A percentile compares a stretch with the other conserved stretches of the same genome.
phyloP scores from a whole-genome alignment of 2,329 filamentous ascomycete genomes.

The Acrocalymma vagum region DNA sequence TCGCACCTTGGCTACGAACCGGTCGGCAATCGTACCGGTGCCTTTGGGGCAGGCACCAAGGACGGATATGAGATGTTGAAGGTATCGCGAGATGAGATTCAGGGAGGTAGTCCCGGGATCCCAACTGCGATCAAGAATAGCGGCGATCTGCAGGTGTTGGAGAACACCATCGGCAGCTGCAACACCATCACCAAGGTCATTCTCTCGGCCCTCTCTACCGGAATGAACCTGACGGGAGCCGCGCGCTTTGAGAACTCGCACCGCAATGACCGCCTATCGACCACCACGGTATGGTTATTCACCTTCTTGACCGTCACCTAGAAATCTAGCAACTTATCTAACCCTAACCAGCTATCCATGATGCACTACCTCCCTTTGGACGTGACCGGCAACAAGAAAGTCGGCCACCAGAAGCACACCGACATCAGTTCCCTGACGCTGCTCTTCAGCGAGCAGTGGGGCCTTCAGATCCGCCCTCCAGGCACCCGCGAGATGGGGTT shows the following conservation, averaged over 20 bases:
- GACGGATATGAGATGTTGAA: constrained; percentile 46
- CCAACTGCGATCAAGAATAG: constrained; percentile 37
- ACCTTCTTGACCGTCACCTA: not conserved
- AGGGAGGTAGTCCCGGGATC: constrained; percentile 32
- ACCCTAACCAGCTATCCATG: constrained; percentile 30
- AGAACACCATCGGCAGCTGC: constrained; percentile 37
- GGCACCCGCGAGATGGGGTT: constrained; percentile 50
- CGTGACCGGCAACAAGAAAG: constrained; percentile 25
- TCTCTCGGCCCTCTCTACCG: constrained; percentile 55
- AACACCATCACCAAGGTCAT: constrained; percentile 50
- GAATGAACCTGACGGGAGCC: constrained; percentile 31
- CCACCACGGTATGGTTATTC: constrained; percentile 31
- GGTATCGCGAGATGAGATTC: constrained; percentile 43
- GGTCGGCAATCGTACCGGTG: constrained; percentile 37
- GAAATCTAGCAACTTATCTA: not conserved
- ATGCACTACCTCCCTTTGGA: constrained; percentile 43
- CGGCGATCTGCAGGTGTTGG: constrained; percentile 30
- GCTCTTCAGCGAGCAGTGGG: constrained; percentile 64
- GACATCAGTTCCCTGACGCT: constrained; percentile 41
- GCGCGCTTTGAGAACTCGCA: constrained; percentile 40
- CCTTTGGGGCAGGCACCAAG: constrained; percentile 33
- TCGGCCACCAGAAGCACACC: constrained; percentile 44
- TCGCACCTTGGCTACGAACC: constrained; percentile 60
- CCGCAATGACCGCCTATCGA: constrained; percentile 41
- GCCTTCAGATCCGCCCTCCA: constrained; percentile 64